A percentile compares a stretch with the other conserved stretches of the same genome.
Evolutionary conservation across 2,329 filamentous ascomycete species (phyloP).

Genomic region (Penicillium sp.): DNA sequence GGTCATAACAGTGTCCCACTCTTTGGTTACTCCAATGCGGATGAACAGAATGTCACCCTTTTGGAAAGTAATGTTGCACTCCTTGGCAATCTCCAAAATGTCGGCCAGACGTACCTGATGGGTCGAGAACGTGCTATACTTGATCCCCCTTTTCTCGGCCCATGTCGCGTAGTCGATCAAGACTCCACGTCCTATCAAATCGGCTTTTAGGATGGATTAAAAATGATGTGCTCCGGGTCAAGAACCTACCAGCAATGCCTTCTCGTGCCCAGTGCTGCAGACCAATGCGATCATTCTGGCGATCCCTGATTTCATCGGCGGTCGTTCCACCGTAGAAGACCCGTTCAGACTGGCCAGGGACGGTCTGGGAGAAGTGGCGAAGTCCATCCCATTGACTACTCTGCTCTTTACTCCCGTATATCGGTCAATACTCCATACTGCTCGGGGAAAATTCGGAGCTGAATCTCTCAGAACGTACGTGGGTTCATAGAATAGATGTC

Average conservation of each 20-base stretch:
- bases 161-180: slow-evolving; percentile 49
- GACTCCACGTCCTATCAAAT: slow-evolving; percentile 46
- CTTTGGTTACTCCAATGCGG: slow-evolving; percentile 40
- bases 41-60: slow-evolving; percentile 53
- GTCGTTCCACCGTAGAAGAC: slow-evolving; percentile 50
- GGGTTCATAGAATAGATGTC: slow-evolving; percentile 50
- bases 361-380: slow-evolving; percentile 46
- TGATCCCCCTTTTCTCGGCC: slow-evolving; percentile 39
- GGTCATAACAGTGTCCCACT: slow-evolving; percentile 41
- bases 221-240: background rate
- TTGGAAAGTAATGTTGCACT: slow-evolving; percentile 44
- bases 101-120: slow-evolving; percentile 37
- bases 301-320: slow-evolving; percentile 44
- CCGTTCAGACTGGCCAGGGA: slow-evolving; percentile 34
- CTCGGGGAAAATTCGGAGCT: background rate
- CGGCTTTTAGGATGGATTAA: background rate
- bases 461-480: slow-evolving; percentile 26
- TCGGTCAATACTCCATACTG: background rate
- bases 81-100: slow-evolving; percentile 38
- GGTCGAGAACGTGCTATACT: slow-evolving; percentile 40
- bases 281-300: slow-evolving; percentile 43
- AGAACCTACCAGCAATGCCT: slow-evolving; percentile 40
- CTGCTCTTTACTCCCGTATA: slow-evolving; percentile 32
- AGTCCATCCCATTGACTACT: slow-evolving; percentile 52
- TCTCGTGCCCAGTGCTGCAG: slow-evolving; percentile 48